Evolutionary conservation across 2,329 filamentous ascomycete species (phyloP).

Genomic region (Epichloe sibirici): DNA sequence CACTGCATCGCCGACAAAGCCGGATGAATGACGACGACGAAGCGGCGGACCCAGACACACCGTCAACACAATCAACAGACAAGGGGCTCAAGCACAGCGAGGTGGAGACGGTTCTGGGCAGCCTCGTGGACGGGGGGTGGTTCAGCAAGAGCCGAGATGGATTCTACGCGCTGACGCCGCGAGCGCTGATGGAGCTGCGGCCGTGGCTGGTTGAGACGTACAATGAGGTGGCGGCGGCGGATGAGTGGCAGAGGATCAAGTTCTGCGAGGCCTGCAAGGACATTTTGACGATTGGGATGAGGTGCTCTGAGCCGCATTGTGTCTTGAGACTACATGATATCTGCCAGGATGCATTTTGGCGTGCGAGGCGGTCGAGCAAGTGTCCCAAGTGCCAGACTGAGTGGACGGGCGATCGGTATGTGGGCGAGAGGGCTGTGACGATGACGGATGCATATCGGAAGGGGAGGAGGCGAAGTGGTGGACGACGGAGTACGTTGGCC

Average conservation of each 20-base stretch:
- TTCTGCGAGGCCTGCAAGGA: slow-evolving; percentile 81
- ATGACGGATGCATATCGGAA: slow-evolving; percentile 37
- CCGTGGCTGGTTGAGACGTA: slow-evolving; percentile 81
- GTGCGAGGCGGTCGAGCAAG: slow-evolving; percentile 44
- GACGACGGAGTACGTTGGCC: slow-evolving; percentile 20
- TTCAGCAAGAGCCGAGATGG: slow-evolving; percentile 59
- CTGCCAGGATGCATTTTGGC: slow-evolving; percentile 64
- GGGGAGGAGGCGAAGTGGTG: slow-evolving; percentile 25
- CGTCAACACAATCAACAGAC: slow-evolving; percentile 16
- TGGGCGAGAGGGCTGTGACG: slow-evolving; percentile 46
- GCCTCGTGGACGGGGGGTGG: slow-evolving; percentile 71
- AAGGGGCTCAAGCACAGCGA: slow-evolving; percentile 61
- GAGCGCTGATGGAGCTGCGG: slow-evolving; percentile 73
- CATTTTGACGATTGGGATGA: slow-evolving; percentile 73
- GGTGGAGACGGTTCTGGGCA: slow-evolving; percentile 59
- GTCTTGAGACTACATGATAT: slow-evolving; percentile 61
- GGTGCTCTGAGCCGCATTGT: slow-evolving; percentile 60
- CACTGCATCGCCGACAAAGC: slow-evolving; percentile 29
- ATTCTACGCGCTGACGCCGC: slow-evolving; percentile 65
- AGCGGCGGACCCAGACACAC: slow-evolving; percentile 20
- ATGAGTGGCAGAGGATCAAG: slow-evolving; percentile 66
- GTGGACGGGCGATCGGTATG: slow-evolving; percentile 38
- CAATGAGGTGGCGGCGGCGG: slow-evolving; percentile 55
- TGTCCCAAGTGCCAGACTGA: slow-evolving; percentile 50
- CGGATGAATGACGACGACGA: slow-evolving; percentile 19